Conservation (phyloP, 805 yeast species). For the Sugiyamaella marilandica region DNA sequence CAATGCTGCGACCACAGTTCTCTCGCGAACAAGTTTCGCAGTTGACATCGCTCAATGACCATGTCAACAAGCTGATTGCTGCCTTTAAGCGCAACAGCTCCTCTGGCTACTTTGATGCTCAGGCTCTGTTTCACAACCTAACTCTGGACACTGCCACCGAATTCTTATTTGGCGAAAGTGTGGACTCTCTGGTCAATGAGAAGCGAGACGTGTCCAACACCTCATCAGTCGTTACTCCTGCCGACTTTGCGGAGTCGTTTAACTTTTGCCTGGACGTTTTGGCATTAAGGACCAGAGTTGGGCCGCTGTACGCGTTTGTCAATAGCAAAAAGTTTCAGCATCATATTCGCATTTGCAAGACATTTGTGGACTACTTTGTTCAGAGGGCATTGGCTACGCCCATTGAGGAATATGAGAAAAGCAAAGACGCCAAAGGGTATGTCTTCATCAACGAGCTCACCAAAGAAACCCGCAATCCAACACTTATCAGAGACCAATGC, state of each 20-base stretch:
- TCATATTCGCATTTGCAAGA: constrained; percentile 25
- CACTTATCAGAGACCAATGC: constrained; percentile 42
- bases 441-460: constrained; percentile 44
- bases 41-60: constrained; percentile 24
- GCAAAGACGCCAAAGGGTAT: constrained; percentile 32
- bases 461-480: constrained; percentile 42
- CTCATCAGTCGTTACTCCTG: constrained; percentile 5
- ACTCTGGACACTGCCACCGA: constrained; percentile 35
- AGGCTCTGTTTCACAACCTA: constrained; percentile 27
- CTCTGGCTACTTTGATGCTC: constrained; percentile 26
- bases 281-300: constrained; percentile 20
- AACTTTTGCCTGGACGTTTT: constrained; percentile 21
- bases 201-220: background rate
- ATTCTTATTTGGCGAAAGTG: constrained; percentile 31
- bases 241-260: constrained; percentile 22
- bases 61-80: constrained; percentile 23
- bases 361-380: constrained; percentile 36
- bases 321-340: constrained; percentile 27
- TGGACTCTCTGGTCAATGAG: constrained; percentile 20
- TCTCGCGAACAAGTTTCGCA: constrained; percentile 30
- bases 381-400: constrained; percentile 27
- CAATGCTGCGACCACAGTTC: constrained; percentile 35
- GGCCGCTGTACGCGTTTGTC: constrained; percentile 5
- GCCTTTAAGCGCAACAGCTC: constrained; percentile 4
- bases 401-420: constrained; percentile 23